These are phyloP conservation scores for Fusarium sambucinum DNA, from an alignment of 2,329 filamentous ascomycete species.

Conservation along the genomic window DNA sequence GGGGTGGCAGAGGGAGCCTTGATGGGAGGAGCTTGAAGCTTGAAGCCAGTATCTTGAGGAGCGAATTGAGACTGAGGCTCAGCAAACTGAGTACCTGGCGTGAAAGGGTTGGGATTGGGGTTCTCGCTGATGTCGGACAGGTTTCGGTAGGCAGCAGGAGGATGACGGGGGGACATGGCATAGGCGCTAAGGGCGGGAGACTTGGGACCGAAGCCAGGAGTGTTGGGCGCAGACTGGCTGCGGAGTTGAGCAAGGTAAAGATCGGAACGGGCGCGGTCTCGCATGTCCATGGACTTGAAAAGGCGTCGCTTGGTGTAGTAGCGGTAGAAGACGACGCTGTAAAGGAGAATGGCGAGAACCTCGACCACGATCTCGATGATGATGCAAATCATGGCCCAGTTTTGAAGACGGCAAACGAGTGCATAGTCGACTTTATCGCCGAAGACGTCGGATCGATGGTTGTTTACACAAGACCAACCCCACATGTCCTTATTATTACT, in stretches of 20 bases:
- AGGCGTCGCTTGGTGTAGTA: conserved; percentile 97
- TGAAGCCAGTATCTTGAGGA: conserved; percentile 73
- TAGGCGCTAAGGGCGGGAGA: conserved; percentile 63
- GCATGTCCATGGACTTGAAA: conserved; percentile 94
- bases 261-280: conserved; percentile 93
- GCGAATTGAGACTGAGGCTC: conserved; percentile 74
- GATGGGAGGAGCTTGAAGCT: conserved; percentile 85
- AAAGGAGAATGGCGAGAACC: conserved; percentile 89
- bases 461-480: conserved; percentile 97
- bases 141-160: conserved; percentile 67
- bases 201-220: conserved; percentile 84
- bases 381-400: conserved; percentile 96
- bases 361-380: conserved; percentile 97
- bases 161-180: conserved; percentile 71
- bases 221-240: conserved; percentile 92
- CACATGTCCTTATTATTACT: conserved; percentile 86
- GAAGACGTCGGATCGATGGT: conserved; percentile 82
- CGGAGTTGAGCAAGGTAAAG: conserved; percentile 91
- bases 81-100: conserved; percentile 66
- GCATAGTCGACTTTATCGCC: conserved; percentile 85
- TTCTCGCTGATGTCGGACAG: conserved; percentile 60
- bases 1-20: conserved; percentile 84
- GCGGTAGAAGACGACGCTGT: conserved; percentile 95
- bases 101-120: conserved; percentile 63
- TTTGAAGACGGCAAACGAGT: conserved; percentile 90